These are phyloP conservation scores for Plasmodium gallinaceum DNA, from an alignment of 169 alveolate genomes.

Conservation along the genomic window DNA sequence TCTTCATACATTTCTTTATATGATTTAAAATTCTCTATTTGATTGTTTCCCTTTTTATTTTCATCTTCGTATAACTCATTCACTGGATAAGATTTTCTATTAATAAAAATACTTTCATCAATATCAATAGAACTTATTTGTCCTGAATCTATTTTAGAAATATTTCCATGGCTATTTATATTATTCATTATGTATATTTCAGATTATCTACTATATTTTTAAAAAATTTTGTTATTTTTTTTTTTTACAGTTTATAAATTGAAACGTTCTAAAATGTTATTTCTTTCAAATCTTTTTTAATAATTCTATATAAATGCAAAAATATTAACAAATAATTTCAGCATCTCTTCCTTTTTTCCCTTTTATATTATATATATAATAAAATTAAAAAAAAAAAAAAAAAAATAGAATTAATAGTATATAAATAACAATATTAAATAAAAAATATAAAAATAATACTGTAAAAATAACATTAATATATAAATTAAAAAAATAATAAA, in stretches of 20 bases:
- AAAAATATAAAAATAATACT: no score
- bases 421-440: no score
- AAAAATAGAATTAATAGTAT: no score
- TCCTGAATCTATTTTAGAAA: conserved; percentile 38
- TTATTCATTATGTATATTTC: conserved; percentile 29
- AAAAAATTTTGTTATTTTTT: conserved; percentile 10
- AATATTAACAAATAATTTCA: no score
- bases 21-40: conserved; percentile 44
- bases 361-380: no score
- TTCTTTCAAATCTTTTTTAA: no score
- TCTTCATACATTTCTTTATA: conserved; percentile 81
- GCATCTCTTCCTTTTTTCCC: no score
- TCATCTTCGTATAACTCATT: conserved; percentile 41
- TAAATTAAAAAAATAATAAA: no score
- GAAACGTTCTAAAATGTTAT: no score
- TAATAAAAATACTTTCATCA: conserved; percentile 52
- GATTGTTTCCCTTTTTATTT: conserved; percentile 27
- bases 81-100: conserved; percentile 37
- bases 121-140: conserved; percentile 42
- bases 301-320: no score
- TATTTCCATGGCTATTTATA: conserved; percentile 20
- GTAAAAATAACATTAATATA: no score
- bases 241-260: conserved; percentile 4
- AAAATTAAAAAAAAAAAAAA: no score
- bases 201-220: neutral